Percentiles rank a stretch among this genome's conserved stretches.
Evolutionary conservation across 352 stramenopile genomes (phyloP).

Genomic region (Globisporangium iwayamae): DNA sequence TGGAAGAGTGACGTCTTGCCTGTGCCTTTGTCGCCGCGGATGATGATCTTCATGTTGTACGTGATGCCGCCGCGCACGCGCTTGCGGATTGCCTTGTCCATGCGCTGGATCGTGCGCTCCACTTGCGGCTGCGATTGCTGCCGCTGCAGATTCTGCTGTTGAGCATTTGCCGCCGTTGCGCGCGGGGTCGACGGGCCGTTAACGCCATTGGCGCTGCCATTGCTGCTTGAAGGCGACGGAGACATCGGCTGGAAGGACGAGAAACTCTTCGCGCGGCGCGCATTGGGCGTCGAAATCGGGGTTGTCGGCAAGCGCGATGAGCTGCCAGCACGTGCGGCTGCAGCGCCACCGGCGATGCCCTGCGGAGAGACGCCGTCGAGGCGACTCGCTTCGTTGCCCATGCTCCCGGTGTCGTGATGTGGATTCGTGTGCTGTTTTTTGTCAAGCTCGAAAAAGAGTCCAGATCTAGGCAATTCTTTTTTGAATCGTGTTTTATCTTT

Average conservation of each 20-base stretch:
- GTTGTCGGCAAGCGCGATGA: constrained; percentile 9
- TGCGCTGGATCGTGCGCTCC: constrained; percentile 71
- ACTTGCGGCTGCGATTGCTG: constrained; percentile 21
- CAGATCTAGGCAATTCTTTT: background rate
- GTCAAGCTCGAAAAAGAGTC: background rate
- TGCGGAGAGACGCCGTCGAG: constrained; percentile 22
- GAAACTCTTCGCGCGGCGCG: constrained; percentile 47
- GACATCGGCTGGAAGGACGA: constrained; percentile 21
- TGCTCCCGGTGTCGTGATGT: constrained; percentile 11
- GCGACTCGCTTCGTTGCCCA: constrained; percentile 64
- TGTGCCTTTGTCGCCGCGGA: constrained; percentile 78
- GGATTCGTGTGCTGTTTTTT: background rate
- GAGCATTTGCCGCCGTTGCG: background rate
- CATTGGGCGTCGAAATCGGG: constrained; percentile 25
- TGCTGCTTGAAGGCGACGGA: constrained; percentile 8
- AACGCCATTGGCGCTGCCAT: constrained; percentile 9
- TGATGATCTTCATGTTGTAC: constrained; percentile 92
- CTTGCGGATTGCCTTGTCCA: constrained; percentile 78
- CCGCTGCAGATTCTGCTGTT: background rate
- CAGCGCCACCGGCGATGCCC: constrained; percentile 1
- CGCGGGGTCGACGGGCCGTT: background rate
- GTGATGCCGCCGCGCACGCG: constrained; percentile 77
- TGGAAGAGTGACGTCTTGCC: constrained; percentile 89
- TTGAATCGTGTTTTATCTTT: too few relatives aligned
- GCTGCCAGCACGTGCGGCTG: background rate